phyloP scores from a whole-genome alignment of 768 basidiomycete species.

The Lactifluus echinatus region DNA sequence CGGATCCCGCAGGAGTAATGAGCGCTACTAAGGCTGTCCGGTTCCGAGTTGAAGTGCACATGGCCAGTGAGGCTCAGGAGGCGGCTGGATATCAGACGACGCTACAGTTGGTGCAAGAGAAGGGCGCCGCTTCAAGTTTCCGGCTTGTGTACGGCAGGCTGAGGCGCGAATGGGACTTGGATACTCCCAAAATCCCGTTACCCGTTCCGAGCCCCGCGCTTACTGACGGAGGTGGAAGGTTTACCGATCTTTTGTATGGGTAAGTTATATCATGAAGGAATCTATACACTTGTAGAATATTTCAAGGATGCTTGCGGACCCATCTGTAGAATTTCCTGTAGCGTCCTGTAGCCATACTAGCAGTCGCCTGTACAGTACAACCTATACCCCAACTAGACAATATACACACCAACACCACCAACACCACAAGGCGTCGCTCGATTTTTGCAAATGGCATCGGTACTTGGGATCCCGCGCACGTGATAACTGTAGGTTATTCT shows the following conservation, averaged over 20 bases:
- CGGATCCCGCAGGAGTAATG: constrained; percentile 45
- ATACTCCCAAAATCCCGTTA: constrained; percentile 27
- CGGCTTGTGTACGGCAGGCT: constrained; percentile 62
- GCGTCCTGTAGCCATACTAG: constrained; percentile 15
- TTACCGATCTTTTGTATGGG: constrained; percentile 30
- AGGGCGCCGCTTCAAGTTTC: constrained; percentile 78
- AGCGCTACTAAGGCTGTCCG: constrained; percentile 57
- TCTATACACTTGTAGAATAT: constrained; percentile 4
- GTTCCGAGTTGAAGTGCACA: constrained; percentile 74
- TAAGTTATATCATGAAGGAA: background rate
- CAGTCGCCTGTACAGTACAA: constrained; percentile 9
- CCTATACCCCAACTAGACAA: constrained; percentile 8
- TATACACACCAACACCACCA: too few relatives aligned
- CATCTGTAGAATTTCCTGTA: constrained; percentile 21
- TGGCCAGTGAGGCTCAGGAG: constrained; percentile 32
- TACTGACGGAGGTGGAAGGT: constrained; percentile 25
- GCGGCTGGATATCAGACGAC: constrained; percentile 45
- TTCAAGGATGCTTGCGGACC: background rate
- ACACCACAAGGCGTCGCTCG: background rate
- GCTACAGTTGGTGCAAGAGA: constrained; percentile 71
- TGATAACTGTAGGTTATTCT: constrained; percentile 2
- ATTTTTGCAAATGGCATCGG: too few relatives aligned
- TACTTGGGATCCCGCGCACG: background rate
- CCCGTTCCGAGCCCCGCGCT: constrained; percentile 26
- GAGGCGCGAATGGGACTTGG: constrained; percentile 62